phyloP scores from a whole-genome alignment of 805 yeast genomes.

The Starmerella etchellsii region DNA sequence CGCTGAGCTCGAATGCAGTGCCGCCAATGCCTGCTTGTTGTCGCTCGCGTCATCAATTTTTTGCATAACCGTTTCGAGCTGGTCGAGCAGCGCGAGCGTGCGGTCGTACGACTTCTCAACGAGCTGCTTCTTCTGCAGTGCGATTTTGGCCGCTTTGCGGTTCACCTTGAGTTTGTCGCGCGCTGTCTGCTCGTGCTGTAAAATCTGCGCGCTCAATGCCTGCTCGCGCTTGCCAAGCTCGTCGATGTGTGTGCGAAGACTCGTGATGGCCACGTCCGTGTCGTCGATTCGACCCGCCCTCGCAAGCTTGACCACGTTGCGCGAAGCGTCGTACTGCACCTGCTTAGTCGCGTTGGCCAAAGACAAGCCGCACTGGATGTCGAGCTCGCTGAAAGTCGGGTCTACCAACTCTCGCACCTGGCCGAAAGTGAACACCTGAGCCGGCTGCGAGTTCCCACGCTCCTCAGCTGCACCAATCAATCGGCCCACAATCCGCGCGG shows the following conservation, averaged over 20 bases:
- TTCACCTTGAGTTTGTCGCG: conserved; percentile 10
- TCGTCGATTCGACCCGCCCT: conserved; percentile 9
- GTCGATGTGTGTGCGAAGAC: conserved; percentile 12
- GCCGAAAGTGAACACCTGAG: conserved; percentile 6
- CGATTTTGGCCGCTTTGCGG: conserved; percentile 10
- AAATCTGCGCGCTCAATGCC: conserved; percentile 15
- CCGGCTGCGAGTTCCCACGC: conserved; percentile 6
- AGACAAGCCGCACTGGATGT: conserved; percentile 20
- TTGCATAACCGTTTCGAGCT: conserved; percentile 30
- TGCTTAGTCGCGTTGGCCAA: conserved; percentile 21
- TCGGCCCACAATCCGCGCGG: conserved; percentile 7
- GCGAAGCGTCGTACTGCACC: conserved; percentile 11
- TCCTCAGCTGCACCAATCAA: conserved; percentile 6
- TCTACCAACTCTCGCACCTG: conserved; percentile 12
- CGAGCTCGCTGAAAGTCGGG: conserved; percentile 14
- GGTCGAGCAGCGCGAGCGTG: conserved; percentile 24
- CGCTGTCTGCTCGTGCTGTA: conserved; percentile 20
- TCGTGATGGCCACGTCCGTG: conserved; percentile 11
- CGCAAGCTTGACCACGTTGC: conserved; percentile 17
- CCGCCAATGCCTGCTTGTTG: conserved; percentile 30
- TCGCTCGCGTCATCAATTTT: conserved; percentile 35
- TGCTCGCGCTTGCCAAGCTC: conserved; percentile 19
- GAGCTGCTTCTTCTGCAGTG: conserved; percentile 20
- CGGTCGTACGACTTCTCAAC: conserved; percentile 17
- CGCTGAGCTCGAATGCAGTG: conserved; percentile 29